phyloP scores from a whole-genome alignment of 73 alveolate species.

The Tetrahymena thermophila region DNA sequence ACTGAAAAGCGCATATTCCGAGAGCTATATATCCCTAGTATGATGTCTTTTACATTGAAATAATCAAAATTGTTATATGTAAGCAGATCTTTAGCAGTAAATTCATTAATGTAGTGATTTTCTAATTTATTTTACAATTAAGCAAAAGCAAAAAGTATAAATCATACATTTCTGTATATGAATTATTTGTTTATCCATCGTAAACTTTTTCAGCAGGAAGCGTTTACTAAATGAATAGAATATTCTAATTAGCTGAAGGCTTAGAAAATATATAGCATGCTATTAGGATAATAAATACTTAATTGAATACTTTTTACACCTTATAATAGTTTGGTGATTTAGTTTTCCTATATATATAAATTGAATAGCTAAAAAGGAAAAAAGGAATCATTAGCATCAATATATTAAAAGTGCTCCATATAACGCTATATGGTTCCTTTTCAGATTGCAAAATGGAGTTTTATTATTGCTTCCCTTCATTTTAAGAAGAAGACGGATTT shows the following conservation, averaged over 20 bases:
- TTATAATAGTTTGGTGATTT: neutral
- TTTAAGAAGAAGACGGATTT: neutral
- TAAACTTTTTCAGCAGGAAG: neutral
- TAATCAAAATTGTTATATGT: neutral
- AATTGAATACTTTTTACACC: neutral
- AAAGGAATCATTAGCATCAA: neutral
- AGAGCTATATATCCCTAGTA: neutral
- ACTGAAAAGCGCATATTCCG: neutral
- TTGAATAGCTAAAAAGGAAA: neutral
- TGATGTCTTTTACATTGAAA: neutral
- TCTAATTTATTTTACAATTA: neutral
- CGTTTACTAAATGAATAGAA: neutral
- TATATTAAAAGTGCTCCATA: neutral
- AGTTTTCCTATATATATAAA: neutral
- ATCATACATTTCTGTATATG: neutral
- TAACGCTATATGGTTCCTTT: neutral
- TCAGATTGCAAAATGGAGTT: neutral
- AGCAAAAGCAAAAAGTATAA: neutral
- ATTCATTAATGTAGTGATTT: neutral
- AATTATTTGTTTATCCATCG: neutral
- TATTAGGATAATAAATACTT: neutral
- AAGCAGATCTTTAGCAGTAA: neutral
- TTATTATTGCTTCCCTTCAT: neutral
- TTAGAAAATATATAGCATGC: neutral
- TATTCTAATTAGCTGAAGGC: neutral